A percentile compares a stretch with the other conserved stretches of the same genome.
Conservation (phyloP, 1,284 basidiomycete genomes). For the Phellopilus nigrolimitatus region DNA sequence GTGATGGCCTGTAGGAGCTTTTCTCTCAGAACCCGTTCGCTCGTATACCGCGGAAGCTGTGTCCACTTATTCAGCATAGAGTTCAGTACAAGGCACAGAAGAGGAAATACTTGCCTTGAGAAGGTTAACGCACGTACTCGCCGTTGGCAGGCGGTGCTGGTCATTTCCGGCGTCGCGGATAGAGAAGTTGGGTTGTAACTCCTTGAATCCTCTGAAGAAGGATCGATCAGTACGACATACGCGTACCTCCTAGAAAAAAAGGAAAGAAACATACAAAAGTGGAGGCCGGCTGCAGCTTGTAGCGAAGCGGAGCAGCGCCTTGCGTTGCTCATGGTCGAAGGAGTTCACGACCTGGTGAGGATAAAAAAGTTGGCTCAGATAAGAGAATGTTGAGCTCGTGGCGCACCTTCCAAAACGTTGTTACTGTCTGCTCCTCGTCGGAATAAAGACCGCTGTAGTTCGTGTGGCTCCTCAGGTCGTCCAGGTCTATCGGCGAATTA, state of each 20-base stretch:
- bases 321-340: slow-evolving; percentile 69
- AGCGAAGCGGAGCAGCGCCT: slow-evolving; percentile 78
- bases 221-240: slow-evolving; percentile 5
- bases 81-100: not conserved
- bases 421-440: slow-evolving; percentile 64
- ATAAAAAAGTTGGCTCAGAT: slow-evolving; percentile 7
- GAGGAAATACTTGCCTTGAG: slow-evolving; percentile 53
- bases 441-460: slow-evolving; percentile 76
- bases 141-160: slow-evolving; percentile 71
- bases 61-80: slow-evolving; percentile 16
- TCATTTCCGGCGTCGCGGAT: slow-evolving; percentile 78
- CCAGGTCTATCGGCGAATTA: slow-evolving; percentile 76
- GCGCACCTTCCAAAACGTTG: slow-evolving; percentile 70
- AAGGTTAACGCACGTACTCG: slow-evolving; percentile 84
- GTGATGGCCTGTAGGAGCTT: slow-evolving; percentile 87
- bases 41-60: slow-evolving; percentile 67
- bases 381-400: slow-evolving; percentile 6
- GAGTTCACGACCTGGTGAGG: slow-evolving; percentile 62
- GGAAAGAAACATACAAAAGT: slow-evolving; percentile 51
- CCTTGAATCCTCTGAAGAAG: slow-evolving; percentile 71
- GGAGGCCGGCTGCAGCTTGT: slow-evolving; percentile 90
- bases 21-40: slow-evolving; percentile 55
- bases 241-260: slow-evolving; percentile 3
- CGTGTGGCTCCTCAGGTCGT: slow-evolving; percentile 72
- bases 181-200: slow-evolving; percentile 80